Evolutionary conservation across 2,329 filamentous ascomycete species (phyloP).

Genomic region (Penicillium glabrum): DNA sequence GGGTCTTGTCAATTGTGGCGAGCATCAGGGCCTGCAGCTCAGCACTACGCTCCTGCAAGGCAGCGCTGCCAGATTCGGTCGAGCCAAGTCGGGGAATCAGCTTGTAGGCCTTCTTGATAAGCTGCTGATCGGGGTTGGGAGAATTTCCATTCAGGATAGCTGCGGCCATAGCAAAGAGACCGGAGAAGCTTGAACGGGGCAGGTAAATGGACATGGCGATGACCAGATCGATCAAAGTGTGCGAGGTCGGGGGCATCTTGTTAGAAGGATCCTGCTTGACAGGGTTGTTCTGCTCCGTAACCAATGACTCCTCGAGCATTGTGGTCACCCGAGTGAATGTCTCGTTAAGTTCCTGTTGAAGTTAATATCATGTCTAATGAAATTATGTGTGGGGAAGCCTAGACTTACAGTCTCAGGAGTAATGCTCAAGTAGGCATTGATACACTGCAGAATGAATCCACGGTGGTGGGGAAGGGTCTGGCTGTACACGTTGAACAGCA

Average conservation of each 20-base stretch:
- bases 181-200: slow-evolving; percentile 77
- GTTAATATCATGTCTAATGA: slow-evolving; percentile 11
- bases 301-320: slow-evolving; percentile 74
- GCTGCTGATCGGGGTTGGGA: slow-evolving; percentile 67
- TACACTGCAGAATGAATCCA: slow-evolving; percentile 86
- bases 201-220: slow-evolving; percentile 96
- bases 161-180: slow-evolving; percentile 83
- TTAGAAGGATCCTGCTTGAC: slow-evolving; percentile 63
- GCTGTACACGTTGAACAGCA: slow-evolving; percentile 98
- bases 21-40: slow-evolving; percentile 84
- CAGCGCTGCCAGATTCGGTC: slow-evolving; percentile 73
- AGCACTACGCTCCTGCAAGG: slow-evolving; percentile 69
- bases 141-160: slow-evolving; percentile 70
- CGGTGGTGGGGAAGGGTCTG: slow-evolving; percentile 91
- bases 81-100: slow-evolving; percentile 86
- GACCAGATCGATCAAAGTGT: slow-evolving; percentile 94
- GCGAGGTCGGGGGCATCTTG: slow-evolving; percentile 84
- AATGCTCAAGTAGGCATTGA: slow-evolving; percentile 92
- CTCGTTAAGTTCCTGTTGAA: slow-evolving; percentile 68
- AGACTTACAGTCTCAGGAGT: slow-evolving; percentile 60
- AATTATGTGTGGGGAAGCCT: neutral
- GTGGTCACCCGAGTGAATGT: slow-evolving; percentile 85
- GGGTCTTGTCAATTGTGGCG: slow-evolving; percentile 77
- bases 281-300: slow-evolving; percentile 63
- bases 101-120: slow-evolving; percentile 99